A percentile compares a stretch with the other conserved stretches of the same genome.
phyloP scores from a whole-genome alignment of 202 grass and related monocot species.

The Schoenoplectus tabernaemontani region DNA sequence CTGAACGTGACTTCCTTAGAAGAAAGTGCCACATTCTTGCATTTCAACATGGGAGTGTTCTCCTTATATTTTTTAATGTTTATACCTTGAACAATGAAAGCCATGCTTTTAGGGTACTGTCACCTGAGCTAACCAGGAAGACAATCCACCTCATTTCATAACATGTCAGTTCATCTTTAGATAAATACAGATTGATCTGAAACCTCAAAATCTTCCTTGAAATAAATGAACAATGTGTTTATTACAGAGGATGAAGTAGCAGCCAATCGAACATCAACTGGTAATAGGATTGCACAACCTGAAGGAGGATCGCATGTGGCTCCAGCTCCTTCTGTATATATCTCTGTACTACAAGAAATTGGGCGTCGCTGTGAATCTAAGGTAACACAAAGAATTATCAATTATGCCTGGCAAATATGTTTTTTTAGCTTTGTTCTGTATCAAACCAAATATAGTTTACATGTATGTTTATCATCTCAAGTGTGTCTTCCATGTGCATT shows the following conservation, averaged over 20 bases:
- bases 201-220: neutral
- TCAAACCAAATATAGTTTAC: neutral
- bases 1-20: neutral
- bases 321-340: constrained; percentile 40
- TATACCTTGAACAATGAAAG: neutral
- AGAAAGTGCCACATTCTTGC: neutral
- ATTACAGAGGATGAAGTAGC: constrained; percentile 53
- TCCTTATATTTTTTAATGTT: neutral
- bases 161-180: neutral
- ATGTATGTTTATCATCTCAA: neutral
- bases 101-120: neutral
- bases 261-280: constrained; percentile 27
- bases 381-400: constrained; percentile 35
- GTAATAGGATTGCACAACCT: constrained; percentile 35
- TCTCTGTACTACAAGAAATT: constrained; percentile 78
- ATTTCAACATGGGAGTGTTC: neutral
- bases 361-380: constrained; percentile 56
- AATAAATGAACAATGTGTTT: constrained; percentile 26
- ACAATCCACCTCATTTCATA: neutral
- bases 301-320: constrained; percentile 40
- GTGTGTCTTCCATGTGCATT: neutral
- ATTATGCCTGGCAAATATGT: neutral
- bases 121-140: neutral
- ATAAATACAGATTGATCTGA: neutral
- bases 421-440: neutral